Evolutionary conservation across 495 filamentous ascomycete species (phyloP).

Genomic region (Lepidopterella palustris): DNA sequence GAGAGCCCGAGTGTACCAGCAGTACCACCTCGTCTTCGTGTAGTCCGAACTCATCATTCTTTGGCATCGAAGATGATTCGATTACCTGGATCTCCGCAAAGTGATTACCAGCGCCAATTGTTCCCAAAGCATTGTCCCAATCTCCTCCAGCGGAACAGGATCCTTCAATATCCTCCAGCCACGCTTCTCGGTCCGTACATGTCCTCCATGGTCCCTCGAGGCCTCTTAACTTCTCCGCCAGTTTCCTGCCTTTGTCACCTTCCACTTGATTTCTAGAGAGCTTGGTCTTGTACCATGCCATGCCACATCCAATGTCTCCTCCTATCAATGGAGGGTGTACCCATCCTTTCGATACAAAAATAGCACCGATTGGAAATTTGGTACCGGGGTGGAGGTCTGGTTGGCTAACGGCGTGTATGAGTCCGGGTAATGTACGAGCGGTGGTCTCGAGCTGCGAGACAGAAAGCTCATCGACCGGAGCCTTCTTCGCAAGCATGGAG

Average conservation of each 20-base stretch:
- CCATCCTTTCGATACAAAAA: constrained; percentile 35
- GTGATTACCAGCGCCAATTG: constrained; percentile 40
- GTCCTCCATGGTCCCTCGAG: constrained; percentile 36
- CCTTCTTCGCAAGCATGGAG: constrained; percentile 24
- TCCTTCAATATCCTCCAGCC: constrained; percentile 25
- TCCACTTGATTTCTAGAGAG: constrained; percentile 32
- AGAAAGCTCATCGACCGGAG: constrained; percentile 30
- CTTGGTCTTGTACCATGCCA: constrained; percentile 37
- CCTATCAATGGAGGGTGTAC: constrained; percentile 41
- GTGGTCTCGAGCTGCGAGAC: constrained; percentile 32
- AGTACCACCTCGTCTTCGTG: constrained; percentile 35
- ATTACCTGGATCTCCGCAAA: constrained; percentile 28
- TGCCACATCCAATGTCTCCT: constrained; percentile 40
- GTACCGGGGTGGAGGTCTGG: constrained; percentile 39
- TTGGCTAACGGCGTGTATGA: constrained; percentile 35
- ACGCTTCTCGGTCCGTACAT: constrained; percentile 26
- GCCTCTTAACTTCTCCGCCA: constrained; percentile 36
- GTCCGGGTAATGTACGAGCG: constrained; percentile 32
- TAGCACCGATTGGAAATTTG: constrained; percentile 38
- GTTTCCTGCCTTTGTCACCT: constrained; percentile 29
- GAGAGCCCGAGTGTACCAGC: constrained; percentile 40
- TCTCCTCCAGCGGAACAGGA: constrained; percentile 21
- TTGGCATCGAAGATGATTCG: constrained; percentile 15
- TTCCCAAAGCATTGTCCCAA: constrained; percentile 36
- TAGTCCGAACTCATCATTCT: not conserved